Base-by-base conservation (phyloP, 139 green algal species). In the Zygnema circumcarinatum region DNA sequence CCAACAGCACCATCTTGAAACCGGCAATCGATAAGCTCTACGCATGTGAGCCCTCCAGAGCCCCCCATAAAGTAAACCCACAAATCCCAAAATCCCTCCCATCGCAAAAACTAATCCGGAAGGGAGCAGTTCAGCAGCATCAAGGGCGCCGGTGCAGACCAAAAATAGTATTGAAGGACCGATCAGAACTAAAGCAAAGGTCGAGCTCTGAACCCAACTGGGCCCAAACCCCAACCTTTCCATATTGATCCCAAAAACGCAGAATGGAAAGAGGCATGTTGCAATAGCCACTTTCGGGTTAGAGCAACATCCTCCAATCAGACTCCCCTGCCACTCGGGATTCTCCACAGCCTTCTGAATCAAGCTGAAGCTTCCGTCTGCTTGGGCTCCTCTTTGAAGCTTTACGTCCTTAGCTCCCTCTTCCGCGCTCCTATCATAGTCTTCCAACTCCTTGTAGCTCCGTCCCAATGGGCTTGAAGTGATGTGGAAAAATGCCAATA, bases 51-150 rank as follows among this genome's bases (percentile, higher is more conserved):
- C 38, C 32, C 83, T 74, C 83, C 83, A 88, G 69, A 75, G 79
- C 25, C 83, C 69, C 33, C 83, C 83, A 38, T 88, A 88, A 54
- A 88, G 69, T 38, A 88, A n/a, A n/a, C n/a, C n/a, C n/a, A n/a
- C n/a, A n/a, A n/a, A n/a, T n/a, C n/a, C n/a, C n/a, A n/a, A n/a
- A n/a, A n/a, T n/a, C n/a, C n/a, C n/a, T n/a, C n/a, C n/a, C n/a
- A n/a, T n/a, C n/a, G n/a, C n/a, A n/a, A n/a, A n/a, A n/a, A n/a
- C n/a, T n/a, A n/a, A n/a, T n/a, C n/a, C n/a, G n/a, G n/a, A n/a
- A n/a, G n/a, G n/a, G n/a, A n/a, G n/a, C n/a, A n/a, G n/a, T n/a
- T n/a, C n/a, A n/a, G n/a, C n/a, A n/a, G n/a, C n/a, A n/a, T n/a
- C n/a, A n/a, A n/a, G n/a, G n/a, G 72, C 53, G 40, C n/a, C 20